Conservation (phyloP, 2,329 filamentous ascomycete species). For the Dryadomyces quercivorus region DNA sequence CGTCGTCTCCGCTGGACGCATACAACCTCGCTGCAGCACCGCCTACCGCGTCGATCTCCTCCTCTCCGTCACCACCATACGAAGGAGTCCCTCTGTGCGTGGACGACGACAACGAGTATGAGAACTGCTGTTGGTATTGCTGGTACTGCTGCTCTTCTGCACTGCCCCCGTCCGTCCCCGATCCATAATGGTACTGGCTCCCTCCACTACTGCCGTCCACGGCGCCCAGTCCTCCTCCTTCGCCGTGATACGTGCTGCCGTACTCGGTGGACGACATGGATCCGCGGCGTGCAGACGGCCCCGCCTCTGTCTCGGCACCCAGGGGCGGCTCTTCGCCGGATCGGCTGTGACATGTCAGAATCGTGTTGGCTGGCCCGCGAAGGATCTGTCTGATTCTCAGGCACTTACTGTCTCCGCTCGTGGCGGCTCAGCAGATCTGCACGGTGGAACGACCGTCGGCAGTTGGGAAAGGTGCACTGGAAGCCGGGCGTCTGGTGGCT, state of each 20-base stretch:
- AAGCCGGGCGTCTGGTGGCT: neutral
- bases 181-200: neutral
- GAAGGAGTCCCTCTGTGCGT: neutral
- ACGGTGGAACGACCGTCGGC: conserved; percentile 1
- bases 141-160: conserved; percentile 1
- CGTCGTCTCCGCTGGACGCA: too few relatives aligned
- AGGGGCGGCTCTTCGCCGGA: neutral
- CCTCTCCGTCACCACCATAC: neutral
- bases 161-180: neutral
- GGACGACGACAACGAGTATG: neutral
- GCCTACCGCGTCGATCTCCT: neutral
- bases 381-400: neutral
- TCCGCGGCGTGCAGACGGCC: neutral
- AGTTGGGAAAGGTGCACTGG: neutral
- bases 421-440: conserved; percentile 1
- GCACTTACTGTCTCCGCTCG: conserved; percentile 1
- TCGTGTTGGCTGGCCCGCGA: too few relatives aligned
- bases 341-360: neutral
- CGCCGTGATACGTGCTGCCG: neutral
- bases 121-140: conserved; percentile 2
- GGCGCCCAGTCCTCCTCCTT: neutral
- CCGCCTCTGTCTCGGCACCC: neutral
- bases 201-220: neutral
- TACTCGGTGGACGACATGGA: neutral
- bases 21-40: neutral